Evolutionary conservation across 257 asterid species (phyloP).

Genomic region (Gynochthodes officinalis): DNA sequence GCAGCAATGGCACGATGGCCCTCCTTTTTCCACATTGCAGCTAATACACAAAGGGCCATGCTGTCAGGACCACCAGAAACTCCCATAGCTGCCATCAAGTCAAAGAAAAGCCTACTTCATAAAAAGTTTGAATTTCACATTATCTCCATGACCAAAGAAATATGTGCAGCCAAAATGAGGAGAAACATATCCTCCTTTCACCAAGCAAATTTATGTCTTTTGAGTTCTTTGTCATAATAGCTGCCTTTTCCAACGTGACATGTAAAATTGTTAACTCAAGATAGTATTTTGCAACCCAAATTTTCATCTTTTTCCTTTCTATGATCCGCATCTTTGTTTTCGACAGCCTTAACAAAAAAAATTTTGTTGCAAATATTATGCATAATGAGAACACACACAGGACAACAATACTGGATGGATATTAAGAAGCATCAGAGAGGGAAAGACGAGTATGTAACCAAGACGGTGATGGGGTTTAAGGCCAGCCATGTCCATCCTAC

Average conservation of each 20-base stretch:
- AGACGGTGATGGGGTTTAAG: conserved; percentile 75
- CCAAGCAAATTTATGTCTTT: neutral
- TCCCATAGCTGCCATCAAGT: conserved; percentile 59
- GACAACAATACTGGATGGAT: neutral
- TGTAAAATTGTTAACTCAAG: neutral
- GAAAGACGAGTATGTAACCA: conserved; percentile 37
- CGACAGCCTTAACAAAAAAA: neutral
- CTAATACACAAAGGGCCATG: conserved; percentile 73
- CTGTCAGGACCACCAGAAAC: conserved; percentile 99
- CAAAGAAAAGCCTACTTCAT: neutral
- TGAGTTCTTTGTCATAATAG: neutral
- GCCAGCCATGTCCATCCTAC: conserved; percentile 79
- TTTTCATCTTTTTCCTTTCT: neutral
- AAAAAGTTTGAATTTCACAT: neutral
- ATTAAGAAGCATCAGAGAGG: neutral
- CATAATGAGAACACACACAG: neutral
- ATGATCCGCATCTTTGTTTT: neutral
- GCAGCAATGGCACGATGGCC: conserved; percentile 24
- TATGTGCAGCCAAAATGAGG: neutral
- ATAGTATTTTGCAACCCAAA: neutral
- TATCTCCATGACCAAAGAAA: conserved; percentile 1
- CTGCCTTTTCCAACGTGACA: neutral
- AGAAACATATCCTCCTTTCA: neutral
- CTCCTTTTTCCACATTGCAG: conserved; percentile 74
- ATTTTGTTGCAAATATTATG: too few relatives aligned